phyloP scores from a whole-genome alignment of 805 yeast genomes.

The Wickerhamiella kurtzmanii region DNA sequence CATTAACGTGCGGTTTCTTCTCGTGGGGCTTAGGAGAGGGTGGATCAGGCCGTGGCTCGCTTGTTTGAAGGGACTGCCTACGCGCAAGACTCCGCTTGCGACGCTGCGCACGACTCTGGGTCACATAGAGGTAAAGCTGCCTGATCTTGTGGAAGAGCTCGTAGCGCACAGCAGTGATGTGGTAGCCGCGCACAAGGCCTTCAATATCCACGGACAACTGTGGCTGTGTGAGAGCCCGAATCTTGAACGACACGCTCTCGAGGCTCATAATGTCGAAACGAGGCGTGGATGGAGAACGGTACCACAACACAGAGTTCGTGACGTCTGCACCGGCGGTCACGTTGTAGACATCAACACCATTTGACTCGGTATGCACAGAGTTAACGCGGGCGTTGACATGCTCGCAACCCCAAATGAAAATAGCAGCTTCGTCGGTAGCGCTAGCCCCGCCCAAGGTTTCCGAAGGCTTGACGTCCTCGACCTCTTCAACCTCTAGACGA shows the following conservation, averaged over 20 bases:
- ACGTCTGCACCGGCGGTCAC: conserved; percentile 13
- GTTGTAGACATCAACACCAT: conserved; percentile 7
- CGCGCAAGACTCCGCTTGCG: conserved; percentile 1
- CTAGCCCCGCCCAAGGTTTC: neutral
- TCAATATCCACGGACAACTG: conserved; percentile 18
- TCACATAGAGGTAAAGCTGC: conserved; percentile 11
- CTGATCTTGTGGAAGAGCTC: conserved; percentile 26
- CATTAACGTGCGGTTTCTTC: neutral
- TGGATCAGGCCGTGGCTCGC: neutral
- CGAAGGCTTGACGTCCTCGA: neutral
- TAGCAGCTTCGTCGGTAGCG: conserved; percentile 13
- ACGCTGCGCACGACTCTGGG: conserved; percentile 3
- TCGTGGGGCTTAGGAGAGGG: neutral
- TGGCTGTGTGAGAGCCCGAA: conserved; percentile 22
- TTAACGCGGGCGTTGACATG: conserved; percentile 23
- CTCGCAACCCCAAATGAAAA: conserved; percentile 26
- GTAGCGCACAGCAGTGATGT: conserved; percentile 20
- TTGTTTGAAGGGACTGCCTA: neutral
- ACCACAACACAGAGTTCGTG: conserved; percentile 18
- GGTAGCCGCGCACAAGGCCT: conserved; percentile 19
- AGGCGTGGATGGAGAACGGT: conserved; percentile 20
- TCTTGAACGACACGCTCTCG: conserved; percentile 16
- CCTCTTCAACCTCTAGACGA: conserved; percentile 16
- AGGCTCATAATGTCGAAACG: conserved; percentile 21
- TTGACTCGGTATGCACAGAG: conserved; percentile 18